Conservation (phyloP, 2,329 filamentous ascomycete genomes). For the Aspergillus pseudotamarii region DNA sequence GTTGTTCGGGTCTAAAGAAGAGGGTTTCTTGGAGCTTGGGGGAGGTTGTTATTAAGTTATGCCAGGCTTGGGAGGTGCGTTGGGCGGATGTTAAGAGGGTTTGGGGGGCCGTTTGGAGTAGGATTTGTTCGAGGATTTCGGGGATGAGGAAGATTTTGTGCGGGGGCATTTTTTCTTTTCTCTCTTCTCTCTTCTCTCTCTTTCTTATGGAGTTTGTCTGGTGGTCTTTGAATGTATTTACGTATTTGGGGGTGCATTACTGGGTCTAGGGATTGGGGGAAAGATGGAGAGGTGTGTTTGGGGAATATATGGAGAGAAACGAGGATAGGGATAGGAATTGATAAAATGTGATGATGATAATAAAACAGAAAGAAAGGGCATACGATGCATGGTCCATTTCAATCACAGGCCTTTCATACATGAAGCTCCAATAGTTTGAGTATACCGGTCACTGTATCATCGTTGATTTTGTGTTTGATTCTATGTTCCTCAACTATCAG, state of each 20-base stretch:
- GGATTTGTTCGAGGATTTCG: conserved; percentile 2
- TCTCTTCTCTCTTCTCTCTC: no score
- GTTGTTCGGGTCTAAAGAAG: neutral
- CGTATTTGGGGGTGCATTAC: neutral
- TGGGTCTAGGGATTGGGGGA: neutral
- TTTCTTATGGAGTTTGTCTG: neutral
- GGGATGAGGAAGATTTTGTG: neutral
- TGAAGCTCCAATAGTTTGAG: neutral
- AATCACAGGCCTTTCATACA: neutral
- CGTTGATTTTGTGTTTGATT: neutral
- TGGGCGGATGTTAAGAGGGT: conserved; percentile 4
- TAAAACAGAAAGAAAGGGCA: neutral
- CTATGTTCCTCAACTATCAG: neutral
- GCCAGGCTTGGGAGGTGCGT: neutral
- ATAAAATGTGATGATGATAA: neutral
- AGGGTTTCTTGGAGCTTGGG: neutral
- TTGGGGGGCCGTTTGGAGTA: neutral
- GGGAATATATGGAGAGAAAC: neutral
- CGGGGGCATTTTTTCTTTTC: neutral
- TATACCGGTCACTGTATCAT: neutral
- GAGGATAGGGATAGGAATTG: neutral
- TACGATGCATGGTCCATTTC: neutral
- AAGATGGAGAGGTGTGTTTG: neutral
- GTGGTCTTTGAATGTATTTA: neutral
- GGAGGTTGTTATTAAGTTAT: neutral